Base-by-base conservation (phyloP, 495 filamentous ascomycete species). In the Usnea hakonensis region DNA sequence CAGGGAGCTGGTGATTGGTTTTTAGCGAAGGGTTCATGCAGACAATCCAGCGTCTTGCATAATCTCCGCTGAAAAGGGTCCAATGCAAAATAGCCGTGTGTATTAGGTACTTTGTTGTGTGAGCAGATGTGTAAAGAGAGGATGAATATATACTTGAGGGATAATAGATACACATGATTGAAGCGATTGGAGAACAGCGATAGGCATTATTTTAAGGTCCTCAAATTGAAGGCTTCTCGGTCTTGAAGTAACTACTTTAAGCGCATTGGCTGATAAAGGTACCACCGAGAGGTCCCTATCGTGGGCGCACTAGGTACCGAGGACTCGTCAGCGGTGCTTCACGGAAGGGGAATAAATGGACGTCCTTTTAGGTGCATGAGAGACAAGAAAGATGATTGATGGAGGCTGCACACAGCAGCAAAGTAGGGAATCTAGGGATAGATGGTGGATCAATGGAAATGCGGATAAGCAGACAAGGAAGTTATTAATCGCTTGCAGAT, bases 51-150 rank as follows among this genome's bases (percentile, higher is more conserved):
- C 38, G 33, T 53, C 48, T 44, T 61, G 59, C 59, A 61, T 61
- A 44, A 61, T 61, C 59, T 41, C 33, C 37, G 59, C 37, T 55
- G 21, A 37, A 61, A 44, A 55, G 59, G 50, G 28, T 32, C 28
- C 40, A 26, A 38, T 14, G 40, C 59, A 61, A 11, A 61, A 61
- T 61, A 55, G 10, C 52, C 59, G 28, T 61, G 48, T 61, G 16
- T 17, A 26, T 32, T 14, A 23, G 33, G 26, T 3, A 33, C n/a
- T 55, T 35, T 17, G 37, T 13, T 17, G 30, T 40, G 32, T 26
- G 41, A 37, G 6, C 58, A 48, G 52, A 33, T 50, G 53, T 10
- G 9, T n/a, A 23, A 36, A 36, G 19, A 23, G 32, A 32, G n/a
- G 41, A 41, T 30, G n/a, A 57, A 28, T 37, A 37, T 38, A 28